These are phyloP conservation scores for Podila clonocystis DNA, from an alignment of 192 early-diverging fungal genomes.

Conservation along the genomic window DNA sequence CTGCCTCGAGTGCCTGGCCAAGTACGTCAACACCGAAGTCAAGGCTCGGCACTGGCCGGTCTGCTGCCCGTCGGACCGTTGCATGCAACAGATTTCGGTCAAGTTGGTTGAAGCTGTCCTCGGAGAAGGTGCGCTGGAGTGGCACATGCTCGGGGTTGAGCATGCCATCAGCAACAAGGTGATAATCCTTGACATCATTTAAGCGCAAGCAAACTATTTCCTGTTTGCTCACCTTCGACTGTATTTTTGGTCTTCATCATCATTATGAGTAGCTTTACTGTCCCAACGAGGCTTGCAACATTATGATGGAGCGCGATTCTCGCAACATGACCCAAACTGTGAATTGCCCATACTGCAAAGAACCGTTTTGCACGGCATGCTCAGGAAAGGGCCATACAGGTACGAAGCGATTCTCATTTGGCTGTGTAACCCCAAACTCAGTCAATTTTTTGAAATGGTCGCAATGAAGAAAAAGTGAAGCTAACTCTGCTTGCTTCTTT, in stretches of 20 bases:
- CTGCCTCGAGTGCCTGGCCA: constrained; percentile 15
- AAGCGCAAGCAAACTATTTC: too few species aligned
- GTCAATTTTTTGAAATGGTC: too few species aligned
- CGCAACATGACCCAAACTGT: neutral
- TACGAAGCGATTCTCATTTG: neutral
- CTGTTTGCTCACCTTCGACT: neutral
- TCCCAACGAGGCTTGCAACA: constrained; percentile 7
- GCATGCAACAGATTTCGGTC: neutral
- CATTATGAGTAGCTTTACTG: constrained; percentile 13
- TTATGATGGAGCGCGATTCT: neutral
- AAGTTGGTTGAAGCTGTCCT: constrained; percentile 14
- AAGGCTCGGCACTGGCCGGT: constrained; percentile 20
- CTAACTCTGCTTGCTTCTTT: neutral
- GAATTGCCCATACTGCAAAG: constrained; percentile 17
- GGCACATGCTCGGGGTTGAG: constrained; percentile 25
- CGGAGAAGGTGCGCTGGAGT: constrained; percentile 4
- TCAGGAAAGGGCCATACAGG: constrained; percentile 9
- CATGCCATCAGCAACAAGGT: constrained; percentile 33
- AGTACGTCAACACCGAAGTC: constrained; percentile 12
- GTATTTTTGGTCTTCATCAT: neutral
- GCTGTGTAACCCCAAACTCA: neutral
- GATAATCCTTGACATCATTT: neutral
- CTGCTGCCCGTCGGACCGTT: constrained; percentile 2
- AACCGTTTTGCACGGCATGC: constrained; percentile 17
- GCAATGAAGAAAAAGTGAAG: neutral